Percentiles rank a stretch among this genome's conserved stretches.
phyloP scores from a whole-genome alignment of 306 rosid genomes.

The Cucumis hystrix region DNA sequence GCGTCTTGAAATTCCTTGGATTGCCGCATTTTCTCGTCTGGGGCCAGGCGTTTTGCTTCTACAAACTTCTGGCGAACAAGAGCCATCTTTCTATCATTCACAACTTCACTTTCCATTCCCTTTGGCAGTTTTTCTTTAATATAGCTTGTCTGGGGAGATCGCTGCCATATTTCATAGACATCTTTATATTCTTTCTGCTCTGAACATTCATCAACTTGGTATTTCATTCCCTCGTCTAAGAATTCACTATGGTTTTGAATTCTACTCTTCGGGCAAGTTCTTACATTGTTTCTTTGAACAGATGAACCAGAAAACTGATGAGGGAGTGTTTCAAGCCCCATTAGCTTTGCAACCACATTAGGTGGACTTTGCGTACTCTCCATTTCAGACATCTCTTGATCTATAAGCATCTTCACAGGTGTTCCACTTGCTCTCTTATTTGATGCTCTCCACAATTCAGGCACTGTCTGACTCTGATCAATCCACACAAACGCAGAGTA shows the following conservation, averaged over 20 bases:
- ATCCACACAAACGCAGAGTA: not conserved
- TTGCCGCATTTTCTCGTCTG: constrained; percentile 44
- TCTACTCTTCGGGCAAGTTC: constrained; percentile 24
- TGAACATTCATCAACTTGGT: constrained; percentile 27
- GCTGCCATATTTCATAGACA: constrained; percentile 68
- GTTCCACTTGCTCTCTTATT: constrained; percentile 41
- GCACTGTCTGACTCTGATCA: constrained; percentile 6
- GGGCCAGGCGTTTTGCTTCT: constrained; percentile 56
- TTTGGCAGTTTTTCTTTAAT: constrained; percentile 43
- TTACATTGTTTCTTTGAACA: constrained; percentile 34
- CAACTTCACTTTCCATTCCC: constrained; percentile 30
- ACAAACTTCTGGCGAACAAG: constrained; percentile 55
- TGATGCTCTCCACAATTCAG: constrained; percentile 37
- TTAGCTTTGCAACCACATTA: constrained; percentile 80
- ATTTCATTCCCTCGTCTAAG: constrained; percentile 33
- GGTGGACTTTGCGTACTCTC: constrained; percentile 42
- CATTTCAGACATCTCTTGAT: constrained; percentile 67
- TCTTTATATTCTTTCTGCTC: constrained; percentile 38
- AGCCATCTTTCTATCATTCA: constrained; percentile 47
- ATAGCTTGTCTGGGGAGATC: constrained; percentile 34
- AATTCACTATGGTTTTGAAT: constrained; percentile 28
- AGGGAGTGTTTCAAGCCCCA: constrained; percentile 86
- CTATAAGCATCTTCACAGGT: constrained; percentile 64
- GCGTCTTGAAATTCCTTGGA: constrained; percentile 72
- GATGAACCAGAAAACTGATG: constrained; percentile 32